Evolutionary conservation across 2,329 filamentous ascomycete species (phyloP), one percentile per base, ranked within the genome.

Genomic region (Daldinia sp.): DNA sequence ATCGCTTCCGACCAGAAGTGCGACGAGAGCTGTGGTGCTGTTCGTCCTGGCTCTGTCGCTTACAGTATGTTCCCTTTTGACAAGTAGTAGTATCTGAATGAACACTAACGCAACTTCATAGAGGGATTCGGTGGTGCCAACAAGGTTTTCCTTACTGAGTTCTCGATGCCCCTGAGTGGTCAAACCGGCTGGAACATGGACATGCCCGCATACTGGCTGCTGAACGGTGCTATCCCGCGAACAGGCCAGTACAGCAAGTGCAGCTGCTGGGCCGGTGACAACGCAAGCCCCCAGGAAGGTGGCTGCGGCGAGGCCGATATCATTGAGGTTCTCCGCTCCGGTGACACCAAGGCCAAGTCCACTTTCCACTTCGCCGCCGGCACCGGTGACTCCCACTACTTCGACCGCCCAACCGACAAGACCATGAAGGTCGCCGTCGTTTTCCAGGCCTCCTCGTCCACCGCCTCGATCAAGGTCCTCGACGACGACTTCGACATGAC

Each of bases 301-400:
- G 88, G 88, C 41, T 94, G 92, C 77, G 92, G 91, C 74, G 92
- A 95, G 81, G 87, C 92, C 69, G 92, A 95, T 75, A 84, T 94
- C 60, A 89, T 91, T 74, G 92, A 94, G 81, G 85, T 92, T 26
- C 87, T 94, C 44, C 83, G 86, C 67, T 78, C 84, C 0, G 92
- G 91, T 30, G 88, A 90, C 77, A 84, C 82, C 48, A 88, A 88
- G 75, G 87, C 88, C 80, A 93, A 92, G 81, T 89, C 88, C 42
- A 92, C 91, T 15, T 83, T 93, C 74, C 92, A 94, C 80, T 81
- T 85, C 69, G 86, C 88, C 71, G 82, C 86, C 56, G 82, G 87
- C 30, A 90, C 87, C 37, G 91, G 91, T 59, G 88, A 89, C 77
- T 89, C 87, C 33, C 88, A 94, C 79, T 94, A 90, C 81, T 92